Evolutionary conservation across 164 flowering plant genomes (phyloP).

Genomic region (Vitis riparia): DNA sequence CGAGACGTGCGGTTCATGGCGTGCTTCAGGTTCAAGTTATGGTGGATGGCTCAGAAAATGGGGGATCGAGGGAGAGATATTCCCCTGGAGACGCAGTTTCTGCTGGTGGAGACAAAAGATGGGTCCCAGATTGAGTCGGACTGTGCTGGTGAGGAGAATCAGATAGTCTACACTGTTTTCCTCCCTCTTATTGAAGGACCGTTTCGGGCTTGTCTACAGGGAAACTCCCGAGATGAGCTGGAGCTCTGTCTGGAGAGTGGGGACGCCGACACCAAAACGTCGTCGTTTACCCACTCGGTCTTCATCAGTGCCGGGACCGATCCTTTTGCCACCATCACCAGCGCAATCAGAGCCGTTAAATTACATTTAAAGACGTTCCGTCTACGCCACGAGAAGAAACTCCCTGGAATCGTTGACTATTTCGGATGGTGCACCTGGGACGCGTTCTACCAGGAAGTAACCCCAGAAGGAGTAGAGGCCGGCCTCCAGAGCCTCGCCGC

Average conservation of each 20-base stretch:
- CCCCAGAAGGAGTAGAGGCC: conserved; percentile 83
- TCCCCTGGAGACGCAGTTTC: conserved; percentile 89
- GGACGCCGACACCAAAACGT: conserved; percentile 55
- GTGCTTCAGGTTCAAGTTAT: conserved; percentile 85
- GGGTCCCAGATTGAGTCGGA: conserved; percentile 49
- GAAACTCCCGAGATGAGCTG: conserved; percentile 63
- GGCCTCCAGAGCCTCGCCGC: conserved; percentile 63
- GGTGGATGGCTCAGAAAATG: conserved; percentile 99
- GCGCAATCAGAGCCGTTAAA: conserved; percentile 64
- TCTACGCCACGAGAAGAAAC: conserved; percentile 73
- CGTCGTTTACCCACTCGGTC: conserved; percentile 63
- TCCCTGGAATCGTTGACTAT: conserved; percentile 77
- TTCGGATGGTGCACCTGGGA: conserved; percentile 99
- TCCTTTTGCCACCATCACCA: conserved; percentile 64
- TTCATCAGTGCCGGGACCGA: conserved; percentile 69
- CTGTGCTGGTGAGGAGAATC: conserved; percentile 27
- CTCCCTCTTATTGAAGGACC: conserved; percentile 86
- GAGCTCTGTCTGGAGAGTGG: conserved; percentile 91
- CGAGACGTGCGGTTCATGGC: conserved; percentile 74
- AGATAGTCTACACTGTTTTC: conserved; percentile 66
- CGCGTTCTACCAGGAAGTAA: conserved; percentile 92
- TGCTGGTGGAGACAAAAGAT: conserved; percentile 61
- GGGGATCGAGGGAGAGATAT: conserved; percentile 73
- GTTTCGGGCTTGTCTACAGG: conserved; percentile 78
- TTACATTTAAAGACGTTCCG: conserved; percentile 69